phyloP scores from a whole-genome alignment of 2,329 filamentous ascomycete genomes.

The Cercospora nicotianae region DNA sequence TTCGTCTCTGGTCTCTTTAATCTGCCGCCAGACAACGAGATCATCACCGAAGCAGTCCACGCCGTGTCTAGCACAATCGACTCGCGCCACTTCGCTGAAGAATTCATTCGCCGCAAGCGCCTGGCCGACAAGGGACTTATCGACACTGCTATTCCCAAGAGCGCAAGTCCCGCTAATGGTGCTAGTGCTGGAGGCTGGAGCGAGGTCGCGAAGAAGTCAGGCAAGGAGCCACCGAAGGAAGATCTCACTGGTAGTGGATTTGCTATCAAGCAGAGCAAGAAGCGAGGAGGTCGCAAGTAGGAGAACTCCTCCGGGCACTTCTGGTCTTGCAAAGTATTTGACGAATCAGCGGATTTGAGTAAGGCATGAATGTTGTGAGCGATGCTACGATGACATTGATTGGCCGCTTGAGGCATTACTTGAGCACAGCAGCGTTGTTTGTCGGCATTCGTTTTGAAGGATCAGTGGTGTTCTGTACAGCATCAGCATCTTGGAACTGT shows the following conservation, averaged over 20 bases:
- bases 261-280: conserved; percentile 87
- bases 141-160: conserved; percentile 57
- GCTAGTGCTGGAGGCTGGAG: conserved; percentile 66
- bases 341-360: background rate
- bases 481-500: background rate
- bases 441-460: background rate
- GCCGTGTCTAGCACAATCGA: conserved; percentile 85
- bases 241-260: conserved; percentile 61
- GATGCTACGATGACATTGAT: background rate
- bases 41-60: conserved; percentile 91
- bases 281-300: conserved; percentile 65
- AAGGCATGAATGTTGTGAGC: background rate
- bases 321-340: background rate
- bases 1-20: conserved; percentile 75
- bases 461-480: background rate
- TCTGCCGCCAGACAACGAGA: conserved; percentile 72
- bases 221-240: conserved; percentile 43
- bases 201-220: conserved; percentile 90
- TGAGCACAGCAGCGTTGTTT: background rate
- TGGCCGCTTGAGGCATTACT: background rate
- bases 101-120: conserved; percentile 90
- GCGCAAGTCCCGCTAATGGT: conserved; percentile 47
- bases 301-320: background rate
- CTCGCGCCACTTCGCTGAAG: conserved; percentile 87
- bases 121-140: conserved; percentile 85